Conservation (phyloP, 2,329 filamentous ascomycete genomes). For the Pseudocercospora cruenta region DNA sequence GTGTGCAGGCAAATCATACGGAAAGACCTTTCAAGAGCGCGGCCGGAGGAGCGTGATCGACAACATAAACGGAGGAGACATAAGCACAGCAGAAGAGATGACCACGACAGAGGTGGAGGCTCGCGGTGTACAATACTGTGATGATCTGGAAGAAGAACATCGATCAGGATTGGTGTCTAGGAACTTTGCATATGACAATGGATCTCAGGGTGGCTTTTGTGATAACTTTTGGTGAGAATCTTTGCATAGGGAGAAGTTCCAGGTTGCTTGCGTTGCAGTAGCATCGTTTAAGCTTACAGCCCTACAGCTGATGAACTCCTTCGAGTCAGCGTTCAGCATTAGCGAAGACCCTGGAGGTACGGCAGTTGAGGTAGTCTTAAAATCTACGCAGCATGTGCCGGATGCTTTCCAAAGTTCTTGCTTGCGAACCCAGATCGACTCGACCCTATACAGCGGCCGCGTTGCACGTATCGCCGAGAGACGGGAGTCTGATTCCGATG, state of each 20-base stretch:
- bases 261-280: background rate
- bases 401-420: background rate
- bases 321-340: slow-evolving; percentile 6
- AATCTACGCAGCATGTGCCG: background rate
- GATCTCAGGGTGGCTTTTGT: background rate
- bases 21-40: slow-evolving; percentile 34
- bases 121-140: slow-evolving; percentile 30
- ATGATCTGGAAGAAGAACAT: slow-evolving; percentile 17
- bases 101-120: slow-evolving; percentile 13
- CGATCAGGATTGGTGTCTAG: slow-evolving; percentile 3
- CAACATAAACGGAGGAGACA: slow-evolving; percentile 16
- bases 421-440: background rate
- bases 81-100: slow-evolving; percentile 16
- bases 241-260: slow-evolving; percentile 7
- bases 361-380: background rate
- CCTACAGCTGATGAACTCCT: background rate
- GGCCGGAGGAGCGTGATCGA: slow-evolving; percentile 25
- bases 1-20: slow-evolving; percentile 44
- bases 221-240: background rate
- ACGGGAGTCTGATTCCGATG: background rate
- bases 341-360: slow-evolving; percentile 1
- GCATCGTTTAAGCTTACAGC: slow-evolving; percentile 5
- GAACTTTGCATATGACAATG: background rate
- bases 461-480: background rate
- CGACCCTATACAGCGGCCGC: background rate